phyloP scores from a whole-genome alignment of 2,329 filamentous ascomycete genomes.

The Didymosphaeria variabile region DNA sequence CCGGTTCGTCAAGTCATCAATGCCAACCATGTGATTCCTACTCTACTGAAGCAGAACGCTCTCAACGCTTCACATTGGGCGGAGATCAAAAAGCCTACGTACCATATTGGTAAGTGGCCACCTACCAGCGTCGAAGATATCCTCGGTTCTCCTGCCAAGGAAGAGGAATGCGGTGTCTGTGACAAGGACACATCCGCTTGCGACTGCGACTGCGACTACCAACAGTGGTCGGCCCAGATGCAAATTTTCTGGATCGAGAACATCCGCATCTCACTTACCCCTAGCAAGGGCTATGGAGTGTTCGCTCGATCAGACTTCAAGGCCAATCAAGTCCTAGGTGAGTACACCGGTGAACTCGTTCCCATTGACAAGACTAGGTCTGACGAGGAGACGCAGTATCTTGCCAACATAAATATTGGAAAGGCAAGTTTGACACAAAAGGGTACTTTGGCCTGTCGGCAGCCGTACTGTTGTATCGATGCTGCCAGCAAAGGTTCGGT shows the following conservation, averaged over 20 bases:
- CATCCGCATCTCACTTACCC: not conserved
- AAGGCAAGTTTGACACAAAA: not conserved
- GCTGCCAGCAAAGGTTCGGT: slow-evolving; percentile 10
- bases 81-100: not conserved
- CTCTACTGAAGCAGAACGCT: not conserved
- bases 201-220: slow-evolving; percentile 2
- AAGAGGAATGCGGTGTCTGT: not conserved
- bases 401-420: not conserved
- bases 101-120: not conserved
- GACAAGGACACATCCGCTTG: not conserved
- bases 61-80: not conserved
- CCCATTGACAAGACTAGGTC: not conserved
- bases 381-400: slow-evolving; percentile 2
- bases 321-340: not conserved
- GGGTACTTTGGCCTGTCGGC: not conserved
- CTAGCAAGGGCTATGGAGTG: not conserved
- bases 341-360: slow-evolving; percentile 11
- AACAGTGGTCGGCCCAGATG: not conserved
- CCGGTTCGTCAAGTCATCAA: not conserved
- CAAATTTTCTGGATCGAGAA: not conserved
- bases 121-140: not conserved
- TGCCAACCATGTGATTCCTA: not conserved
- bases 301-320: not conserved
- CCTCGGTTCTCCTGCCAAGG: slow-evolving; percentile 5
- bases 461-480: slow-evolving; percentile 13